phyloP scores from a whole-genome alignment of 23 red algal species.

The Chondrus crispus region DNA sequence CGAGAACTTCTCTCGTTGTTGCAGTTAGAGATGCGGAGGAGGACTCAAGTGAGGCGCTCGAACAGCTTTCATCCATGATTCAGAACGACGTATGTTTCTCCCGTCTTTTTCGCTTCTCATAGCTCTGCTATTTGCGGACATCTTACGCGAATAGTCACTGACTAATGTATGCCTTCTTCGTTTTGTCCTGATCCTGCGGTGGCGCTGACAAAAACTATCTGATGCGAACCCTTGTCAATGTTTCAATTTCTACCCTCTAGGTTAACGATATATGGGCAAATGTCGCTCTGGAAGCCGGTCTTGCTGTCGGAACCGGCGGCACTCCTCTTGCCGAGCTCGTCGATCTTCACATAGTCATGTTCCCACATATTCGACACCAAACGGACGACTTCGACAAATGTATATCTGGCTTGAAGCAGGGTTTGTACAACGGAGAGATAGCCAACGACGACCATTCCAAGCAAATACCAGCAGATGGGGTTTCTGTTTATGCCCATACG shows the following conservation, averaged over 20 bases:
- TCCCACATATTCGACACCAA: conserved; percentile 79
- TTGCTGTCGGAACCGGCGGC: conserved; percentile 31
- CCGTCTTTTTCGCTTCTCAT: neutral
- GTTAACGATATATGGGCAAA: conserved; percentile 51
- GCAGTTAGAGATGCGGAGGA: conserved; percentile 77
- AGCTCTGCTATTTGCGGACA: neutral
- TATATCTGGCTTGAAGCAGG: neutral
- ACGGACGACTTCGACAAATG: conserved; percentile 51
- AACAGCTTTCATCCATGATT: conserved; percentile 12
- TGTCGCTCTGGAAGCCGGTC: conserved; percentile 21
- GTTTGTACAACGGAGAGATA: conserved; percentile 21
- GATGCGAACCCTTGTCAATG: neutral
- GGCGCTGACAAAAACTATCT: neutral
- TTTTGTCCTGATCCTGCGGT: neutral
- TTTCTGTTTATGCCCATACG: conserved; percentile 69
- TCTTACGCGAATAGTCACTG: neutral
- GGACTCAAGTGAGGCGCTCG: conserved; percentile 14
- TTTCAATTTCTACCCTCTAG: neutral
- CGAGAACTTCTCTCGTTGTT: conserved; percentile 50
- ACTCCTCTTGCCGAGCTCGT: conserved; percentile 56
- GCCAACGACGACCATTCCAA: conserved; percentile 54
- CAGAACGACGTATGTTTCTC: conserved; percentile 17
- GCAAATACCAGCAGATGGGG: conserved; percentile 81
- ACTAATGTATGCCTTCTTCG: neutral
- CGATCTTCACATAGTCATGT: conserved; percentile 62